Base-by-base conservation (phyloP, 2,329 filamentous ascomycete genomes). In the Conoideocrella luteorostrata region DNA sequence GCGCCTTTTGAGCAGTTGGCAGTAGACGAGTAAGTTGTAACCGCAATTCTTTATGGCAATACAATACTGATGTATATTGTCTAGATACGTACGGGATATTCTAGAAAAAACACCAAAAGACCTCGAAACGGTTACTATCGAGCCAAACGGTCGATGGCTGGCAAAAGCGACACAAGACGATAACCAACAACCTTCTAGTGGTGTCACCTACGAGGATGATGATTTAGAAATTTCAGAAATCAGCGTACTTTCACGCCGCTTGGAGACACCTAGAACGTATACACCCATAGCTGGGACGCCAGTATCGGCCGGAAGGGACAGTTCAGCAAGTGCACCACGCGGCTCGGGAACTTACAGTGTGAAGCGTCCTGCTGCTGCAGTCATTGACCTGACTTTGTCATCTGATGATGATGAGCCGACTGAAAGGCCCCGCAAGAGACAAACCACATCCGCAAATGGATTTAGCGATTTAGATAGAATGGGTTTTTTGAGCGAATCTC, bases 71-170 rank as follows among this genome's bases (percentile, higher is more conserved):
- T 29, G 17, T 10, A n/a, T 6, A 9, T n/a, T 9, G 1, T 15
- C 0, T 37, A 88, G 84, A 57, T 95, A 95, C 60, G 89, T 95
- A 13, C 81, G 84, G 56, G 86, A 95, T 50, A 96, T 98, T 43
- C 68, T 98, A 21, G 72, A 78, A 44, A 81, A 77, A 26, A 95
- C 91, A 0, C 67, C 82, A 0, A 73, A 72, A 32, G 80, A 77
- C 17, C 71, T 84, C 1, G 89, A 96, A 45, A 86, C 95, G 53
- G 89, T 97, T 21, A 90, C 84, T 1, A 88, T 98, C 33, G 88
- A 97, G 55, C 88, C 91, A 1, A 77, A 89, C 51, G 93, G 91
- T 3, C 72, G 75, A 52, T 98, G 93, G 93, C 63, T 64, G 39
- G 58, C 62, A 7, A 68, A 69, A 34, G 56, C 56, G 9, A 52